Conservation (phyloP, 1,284 basidiomycete genomes). For the Pseudomicrostroma phylloplanum region DNA sequence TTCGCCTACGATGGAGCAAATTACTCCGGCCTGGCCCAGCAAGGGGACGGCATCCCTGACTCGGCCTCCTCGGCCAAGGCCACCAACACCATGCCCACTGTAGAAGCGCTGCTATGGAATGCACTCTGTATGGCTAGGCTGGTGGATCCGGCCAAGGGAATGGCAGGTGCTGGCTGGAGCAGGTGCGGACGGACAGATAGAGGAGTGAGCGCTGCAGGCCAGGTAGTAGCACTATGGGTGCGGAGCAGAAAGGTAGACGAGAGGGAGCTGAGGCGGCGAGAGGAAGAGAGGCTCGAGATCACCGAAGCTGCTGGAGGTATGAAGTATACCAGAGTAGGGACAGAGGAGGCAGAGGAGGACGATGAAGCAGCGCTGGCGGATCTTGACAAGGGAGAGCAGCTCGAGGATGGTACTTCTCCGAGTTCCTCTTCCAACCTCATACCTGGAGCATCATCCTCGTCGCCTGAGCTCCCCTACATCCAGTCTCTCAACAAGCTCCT, state of each 20-base stretch:
- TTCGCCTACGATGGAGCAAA: constrained; percentile 88
- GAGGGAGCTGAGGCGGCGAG: constrained; percentile 17
- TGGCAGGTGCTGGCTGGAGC: constrained; percentile 70
- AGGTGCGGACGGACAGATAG: constrained; percentile 88
- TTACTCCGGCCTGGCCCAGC: constrained; percentile 75
- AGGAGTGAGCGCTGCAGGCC: constrained; percentile 88
- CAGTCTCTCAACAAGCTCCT: constrained; percentile 80
- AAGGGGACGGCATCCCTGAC: constrained; percentile 52
- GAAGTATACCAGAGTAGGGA: not conserved
- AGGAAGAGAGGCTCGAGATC: constrained; percentile 2
- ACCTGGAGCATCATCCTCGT: not conserved
- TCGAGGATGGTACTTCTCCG: constrained; percentile 12
- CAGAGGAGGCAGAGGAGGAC: not conserved
- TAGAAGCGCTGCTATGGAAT: constrained; percentile 78
- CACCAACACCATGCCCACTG: constrained; percentile 66
- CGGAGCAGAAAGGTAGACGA: constrained; percentile 40
- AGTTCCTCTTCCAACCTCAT: not conserved
- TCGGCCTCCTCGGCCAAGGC: constrained; percentile 28
- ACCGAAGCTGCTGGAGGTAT: constrained; percentile 9
- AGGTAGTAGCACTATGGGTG: constrained; percentile 81
- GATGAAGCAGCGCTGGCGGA: not conserved
- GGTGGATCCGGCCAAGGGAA: constrained; percentile 34
- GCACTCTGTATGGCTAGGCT: constrained; percentile 54
- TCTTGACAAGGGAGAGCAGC: constrained; percentile 17
- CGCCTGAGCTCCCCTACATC: constrained; percentile 68